Evolutionary conservation across 805 yeast genomes (phyloP).

Genomic region (Suhomyces sp.): DNA sequence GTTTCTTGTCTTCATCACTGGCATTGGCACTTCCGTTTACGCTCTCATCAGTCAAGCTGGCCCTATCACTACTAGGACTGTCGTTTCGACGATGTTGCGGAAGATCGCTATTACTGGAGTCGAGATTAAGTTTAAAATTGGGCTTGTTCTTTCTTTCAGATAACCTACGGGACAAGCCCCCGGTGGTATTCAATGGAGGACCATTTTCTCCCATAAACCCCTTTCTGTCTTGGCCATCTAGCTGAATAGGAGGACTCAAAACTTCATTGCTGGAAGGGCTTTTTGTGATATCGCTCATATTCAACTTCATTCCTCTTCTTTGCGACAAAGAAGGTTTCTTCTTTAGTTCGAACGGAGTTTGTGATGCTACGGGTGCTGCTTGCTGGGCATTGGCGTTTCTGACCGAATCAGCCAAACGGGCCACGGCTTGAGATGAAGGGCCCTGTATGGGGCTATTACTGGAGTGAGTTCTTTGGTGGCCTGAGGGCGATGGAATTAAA

Average conservation of each 20-base stretch:
- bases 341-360: constrained; percentile 9
- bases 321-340: constrained; percentile 49
- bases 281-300: constrained; percentile 28
- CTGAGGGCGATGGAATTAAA: constrained; percentile 7
- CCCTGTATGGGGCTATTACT: background rate
- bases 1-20: constrained; percentile 15
- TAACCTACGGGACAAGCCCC: constrained; percentile 34
- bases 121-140: constrained; percentile 35
- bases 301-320: constrained; percentile 53
- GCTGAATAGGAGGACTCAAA: constrained; percentile 2
- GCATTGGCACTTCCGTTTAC: background rate
- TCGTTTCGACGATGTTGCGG: constrained; percentile 5
- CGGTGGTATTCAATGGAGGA: constrained; percentile 20
- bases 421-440: constrained; percentile 1
- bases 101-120: constrained; percentile 12
- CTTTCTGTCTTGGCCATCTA: background rate
- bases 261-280: constrained; percentile 1
- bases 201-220: background rate
- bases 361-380: background rate
- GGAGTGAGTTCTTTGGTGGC: background rate
- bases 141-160: constrained; percentile 41
- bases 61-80: constrained; percentile 2
- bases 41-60: background rate
- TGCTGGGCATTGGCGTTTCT: background rate
- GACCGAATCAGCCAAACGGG: constrained; percentile 4